Conservation (phyloP, 1,284 basidiomycete species). For the Clitocybe nebularis region DNA sequence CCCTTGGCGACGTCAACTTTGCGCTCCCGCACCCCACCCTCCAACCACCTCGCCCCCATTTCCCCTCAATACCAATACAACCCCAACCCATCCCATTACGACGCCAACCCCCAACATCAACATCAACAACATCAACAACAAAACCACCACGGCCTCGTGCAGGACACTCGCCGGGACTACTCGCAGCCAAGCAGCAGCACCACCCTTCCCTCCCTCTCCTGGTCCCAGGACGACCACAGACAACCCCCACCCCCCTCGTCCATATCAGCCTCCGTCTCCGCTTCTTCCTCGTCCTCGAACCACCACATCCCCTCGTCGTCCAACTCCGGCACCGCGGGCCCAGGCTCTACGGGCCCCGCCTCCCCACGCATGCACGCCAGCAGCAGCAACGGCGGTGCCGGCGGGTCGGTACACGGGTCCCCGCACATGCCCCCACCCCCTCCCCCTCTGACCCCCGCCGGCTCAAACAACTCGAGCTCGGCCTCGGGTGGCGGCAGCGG, state of each 20-base stretch:
- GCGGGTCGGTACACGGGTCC: background rate
- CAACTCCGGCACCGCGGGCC: background rate
- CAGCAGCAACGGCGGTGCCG: background rate
- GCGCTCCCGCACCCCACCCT: conserved; percentile 29
- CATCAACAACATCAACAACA: background rate
- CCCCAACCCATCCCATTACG: background rate
- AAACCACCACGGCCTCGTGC: background rate
- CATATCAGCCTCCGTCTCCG: background rate
- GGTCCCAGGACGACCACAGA: background rate
- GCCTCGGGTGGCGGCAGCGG: background rate
- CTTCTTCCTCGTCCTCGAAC: background rate
- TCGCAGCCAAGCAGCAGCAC: conserved; percentile 18
- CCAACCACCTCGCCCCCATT: conserved; percentile 2
- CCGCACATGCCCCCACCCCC: conserved; percentile 5
- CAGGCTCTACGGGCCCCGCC: no score
- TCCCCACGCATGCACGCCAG: no score
- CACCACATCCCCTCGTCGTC: no score
- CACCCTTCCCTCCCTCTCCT: conserved; percentile 1
- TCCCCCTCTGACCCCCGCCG: background rate
- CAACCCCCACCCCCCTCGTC: background rate
- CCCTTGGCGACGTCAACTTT: conserved; percentile 46
- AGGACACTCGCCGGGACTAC: conserved; percentile 17
- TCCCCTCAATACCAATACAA: background rate
- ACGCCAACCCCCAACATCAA: background rate
- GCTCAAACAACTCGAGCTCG: no score